Evolutionary conservation across 495 filamentous ascomycete genomes (phyloP), one percentile per base, ranked within the genome.

Genomic region (Penicillium atrosanguineum): DNA sequence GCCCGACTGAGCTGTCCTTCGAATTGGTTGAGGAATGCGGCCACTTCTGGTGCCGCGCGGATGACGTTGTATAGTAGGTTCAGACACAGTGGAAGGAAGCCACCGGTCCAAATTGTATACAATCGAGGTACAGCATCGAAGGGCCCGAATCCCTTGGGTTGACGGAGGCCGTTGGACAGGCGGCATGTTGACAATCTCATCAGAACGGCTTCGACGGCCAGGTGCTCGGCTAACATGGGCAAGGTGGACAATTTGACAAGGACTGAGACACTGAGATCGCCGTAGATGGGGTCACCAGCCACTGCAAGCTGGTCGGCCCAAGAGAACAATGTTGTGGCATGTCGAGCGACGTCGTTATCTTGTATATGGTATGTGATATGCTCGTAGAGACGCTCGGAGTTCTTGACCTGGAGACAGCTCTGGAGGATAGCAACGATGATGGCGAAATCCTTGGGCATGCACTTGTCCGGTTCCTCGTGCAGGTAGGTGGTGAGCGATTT

Each of bases 351-450:
- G 49, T 79, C 75, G 48, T 80, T 77, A 34, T 84, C 77, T 12
- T 78, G 66, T 50, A 94, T 82, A 63, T 87, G 79, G 37, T 81
- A 81, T 43, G 85, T 78, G 55, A 92, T 81, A 52, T 88, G 83
- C 18, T 84, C 73, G 42, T 69, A 77, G 15, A 75, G 46, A 41
- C 75, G 67, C 51, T 76, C 72, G 12, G 64, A 65, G 49, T 78
- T 67, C 48, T 75, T 76, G 25, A 96, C 78, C 51, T 82, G 83
- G 20, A 97, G 76, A 46, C 86, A 83, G 39, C 85, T 86, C 63
- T 96, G 91, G 15, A 97, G 76, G 56, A 97, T 86, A 7, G 87
- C 90, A n/a, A 87, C 96, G 21, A 99, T 72, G 40, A 97, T 87
- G 16, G 87, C 87, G 58, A 97, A 85, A 62, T 99, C 94, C 46